Evolutionary conservation across 129 eudicot genomes (phyloP), one percentile per base, ranked within the genome.

Genomic region (Flaveria ramosissima): DNA sequence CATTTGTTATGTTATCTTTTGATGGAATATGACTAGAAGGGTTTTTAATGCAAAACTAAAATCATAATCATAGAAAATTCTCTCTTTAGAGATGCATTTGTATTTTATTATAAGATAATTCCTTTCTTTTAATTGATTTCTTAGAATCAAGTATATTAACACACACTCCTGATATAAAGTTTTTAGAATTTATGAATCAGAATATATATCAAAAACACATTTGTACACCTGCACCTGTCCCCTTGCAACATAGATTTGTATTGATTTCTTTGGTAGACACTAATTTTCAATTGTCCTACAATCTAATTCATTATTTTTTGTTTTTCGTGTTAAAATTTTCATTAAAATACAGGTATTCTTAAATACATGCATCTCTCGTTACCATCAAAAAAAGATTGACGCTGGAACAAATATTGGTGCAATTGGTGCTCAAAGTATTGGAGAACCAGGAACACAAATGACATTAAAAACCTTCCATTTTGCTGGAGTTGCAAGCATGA

Each of bases 401-500:
- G 74, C 89, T 32, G 98, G 98, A 75, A 94, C 96, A 71, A 96
- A 93, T n/a, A 89, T 94, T 51, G 98, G 98, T 76, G 97, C 98
- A 32, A 94, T 94, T 72, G 96, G 97, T 68, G 97, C 98, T 77
- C 98, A 93, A 75, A 93, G 98, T 84, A 93, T 93, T 13, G 98
- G 98, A 77, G 98, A 94, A 78, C 98, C 98, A 24, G 98, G 98
- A 56, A 94, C 98, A 39, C 98, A 94, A 80, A 94, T 94, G 98
- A 94, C 98, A 1, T 75, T 94, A 62, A 94, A 94, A 82, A 94
- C 98, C 67, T 94, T 94, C 75, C 98, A 94, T 79, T 94, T 94
- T 89, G 98, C 98, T 81, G 98, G 98, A 77, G 98, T 94, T 83
- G 98, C 97, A 10, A 89, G 96, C 98, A 94, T 88, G 98, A 94